Base-by-base conservation (phyloP, 495 filamentous ascomycete genomes). In the Aspergillus nidulans region DNA sequence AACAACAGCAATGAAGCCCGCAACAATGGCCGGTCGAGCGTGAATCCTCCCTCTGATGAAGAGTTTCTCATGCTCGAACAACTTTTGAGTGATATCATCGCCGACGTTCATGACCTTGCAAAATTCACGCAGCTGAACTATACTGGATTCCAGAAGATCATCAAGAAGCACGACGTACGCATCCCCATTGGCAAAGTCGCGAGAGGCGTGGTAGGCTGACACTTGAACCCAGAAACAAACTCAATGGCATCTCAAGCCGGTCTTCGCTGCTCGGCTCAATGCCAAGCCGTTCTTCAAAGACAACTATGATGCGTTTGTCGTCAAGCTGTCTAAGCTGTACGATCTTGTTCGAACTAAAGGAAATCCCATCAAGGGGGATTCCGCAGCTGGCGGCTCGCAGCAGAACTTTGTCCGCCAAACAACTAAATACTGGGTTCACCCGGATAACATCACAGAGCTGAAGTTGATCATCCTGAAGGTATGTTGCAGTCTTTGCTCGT, bases 61-160 rank as follows among this genome's bases (percentile, higher is more conserved):
- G 91, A 97, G 66, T 97, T 96, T 66, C 81, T 94, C 79, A 74
- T 94, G 63, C 79, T 99, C 39, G 95, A 99, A 73, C 89, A 96
- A 71, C 90, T 95, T 59, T 69, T 99, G 66, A 95, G 90, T 70
- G 94, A 99, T 67, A 92, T 97, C 63, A 99, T 97, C 68, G 95
- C 95, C 49, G 94, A 99, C 67, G 95, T 99, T 10, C 94, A 99
- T 66, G 94, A 99, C 69, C 76, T 99, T 62, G 95, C 95, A 63
- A 97, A 97, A 72, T 99, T 97, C 63, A 95, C 94, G 5, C 92
- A 97, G 72, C 73, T 99, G 66, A 99, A 99, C 70, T 99, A 99
- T 64, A 97, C 92, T 1, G 94, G 95, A 0, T 99, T 99, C 65
- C 95, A 97, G 77, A 99, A 99, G 77, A 99, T 99, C 62, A 96